Evolutionary conservation across 139 green algal species (phyloP).

Genomic region (Limnomonas spitsbergensis): DNA sequence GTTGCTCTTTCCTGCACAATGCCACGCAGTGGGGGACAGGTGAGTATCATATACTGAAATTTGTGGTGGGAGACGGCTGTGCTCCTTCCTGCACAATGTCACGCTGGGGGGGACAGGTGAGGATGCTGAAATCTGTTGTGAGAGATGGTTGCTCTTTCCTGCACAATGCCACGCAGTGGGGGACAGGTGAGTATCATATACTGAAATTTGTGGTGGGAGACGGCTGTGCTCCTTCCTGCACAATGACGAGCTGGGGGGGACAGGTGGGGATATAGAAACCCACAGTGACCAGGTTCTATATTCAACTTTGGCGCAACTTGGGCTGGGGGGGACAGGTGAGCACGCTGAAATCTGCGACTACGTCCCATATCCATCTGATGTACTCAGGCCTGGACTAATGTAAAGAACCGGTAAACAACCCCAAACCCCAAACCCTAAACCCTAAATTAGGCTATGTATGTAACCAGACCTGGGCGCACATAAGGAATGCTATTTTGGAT

Average conservation of each 20-base stretch:
- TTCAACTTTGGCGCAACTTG: neutral
- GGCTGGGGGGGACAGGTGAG: no score
- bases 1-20: neutral
- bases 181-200: no score
- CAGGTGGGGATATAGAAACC: neutral
- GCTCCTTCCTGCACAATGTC: conserved; percentile 11
- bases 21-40: no score
- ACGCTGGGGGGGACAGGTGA: conserved; percentile 6
- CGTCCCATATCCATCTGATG: no score
- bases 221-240: conserved; percentile 44
- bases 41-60: no score
- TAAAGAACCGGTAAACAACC: no score
- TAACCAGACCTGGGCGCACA: no score
- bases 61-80: conserved; percentile 79
- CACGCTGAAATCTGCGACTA: no score
- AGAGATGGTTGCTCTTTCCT: neutral
- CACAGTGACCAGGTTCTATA: neutral
- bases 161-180: neutral
- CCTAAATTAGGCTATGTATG: no score
- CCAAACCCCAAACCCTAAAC: no score
- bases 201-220: conserved; percentile 81
- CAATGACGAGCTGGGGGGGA: conserved; percentile 4
- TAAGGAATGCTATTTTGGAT: no score
- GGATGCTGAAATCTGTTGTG: neutral
- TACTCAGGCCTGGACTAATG: no score